phyloP scores from a whole-genome alignment of 1,284 basidiomycete species.

The Boletellus deceptivus region DNA sequence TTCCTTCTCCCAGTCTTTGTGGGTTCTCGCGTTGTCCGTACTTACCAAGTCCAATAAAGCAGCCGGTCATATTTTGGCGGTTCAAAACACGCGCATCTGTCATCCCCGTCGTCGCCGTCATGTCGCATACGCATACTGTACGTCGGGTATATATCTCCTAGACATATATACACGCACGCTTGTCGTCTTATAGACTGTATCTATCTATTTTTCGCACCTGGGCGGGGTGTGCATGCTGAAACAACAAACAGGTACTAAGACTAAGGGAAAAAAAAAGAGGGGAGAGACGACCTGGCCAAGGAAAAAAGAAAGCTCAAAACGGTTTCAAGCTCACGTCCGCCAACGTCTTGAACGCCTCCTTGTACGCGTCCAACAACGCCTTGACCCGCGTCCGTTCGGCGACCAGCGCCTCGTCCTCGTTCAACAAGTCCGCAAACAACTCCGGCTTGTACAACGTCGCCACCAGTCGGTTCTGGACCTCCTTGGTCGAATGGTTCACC shows the following conservation, averaged over 20 bases:
- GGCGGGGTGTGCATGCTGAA: background rate
- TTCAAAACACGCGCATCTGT: too few relatives aligned
- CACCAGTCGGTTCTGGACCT: slow-evolving; percentile 95
- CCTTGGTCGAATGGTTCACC: slow-evolving; percentile 95
- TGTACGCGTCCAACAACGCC: slow-evolving; percentile 93
- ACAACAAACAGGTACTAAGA: background rate
- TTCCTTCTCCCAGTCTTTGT: too few relatives aligned
- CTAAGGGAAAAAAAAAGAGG: background rate
- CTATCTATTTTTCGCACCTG: background rate
- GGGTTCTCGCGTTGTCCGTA: slow-evolving; percentile 2
- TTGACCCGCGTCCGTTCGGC: slow-evolving; percentile 93
- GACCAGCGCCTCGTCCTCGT: slow-evolving; percentile 95
- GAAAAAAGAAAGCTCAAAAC: too few relatives aligned
- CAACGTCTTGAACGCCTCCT: slow-evolving; percentile 90
- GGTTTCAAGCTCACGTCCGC: slow-evolving; percentile 76
- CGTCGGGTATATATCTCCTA: too few relatives aligned
- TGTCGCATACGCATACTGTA: too few relatives aligned
- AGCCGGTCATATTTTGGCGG: slow-evolving; percentile 6
- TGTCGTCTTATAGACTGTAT: too few relatives aligned
- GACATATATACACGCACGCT: too few relatives aligned
- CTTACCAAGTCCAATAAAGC: slow-evolving; percentile 19
- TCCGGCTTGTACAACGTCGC: slow-evolving; percentile 92
- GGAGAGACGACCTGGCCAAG: too few relatives aligned
- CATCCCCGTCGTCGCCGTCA: too few relatives aligned
- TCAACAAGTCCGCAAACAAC: slow-evolving; percentile 86